phyloP scores from a whole-genome alignment of 768 basidiomycete genomes.

The Suillus variegatus region DNA sequence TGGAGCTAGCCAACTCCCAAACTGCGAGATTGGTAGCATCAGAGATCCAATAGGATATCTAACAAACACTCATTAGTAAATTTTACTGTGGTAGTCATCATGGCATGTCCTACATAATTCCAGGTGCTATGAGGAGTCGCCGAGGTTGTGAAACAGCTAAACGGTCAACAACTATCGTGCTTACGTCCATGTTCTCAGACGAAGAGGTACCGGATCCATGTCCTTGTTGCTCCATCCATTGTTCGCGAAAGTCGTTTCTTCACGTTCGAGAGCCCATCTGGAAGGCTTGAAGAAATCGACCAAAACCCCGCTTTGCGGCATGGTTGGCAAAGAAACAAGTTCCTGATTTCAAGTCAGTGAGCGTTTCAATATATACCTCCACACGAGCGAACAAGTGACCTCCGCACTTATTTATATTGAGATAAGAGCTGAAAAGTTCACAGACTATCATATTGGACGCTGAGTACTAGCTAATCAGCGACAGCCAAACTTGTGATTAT shows the following conservation, averaged over 20 bases:
- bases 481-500: no score
- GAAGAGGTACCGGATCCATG: slow-evolving; percentile 72
- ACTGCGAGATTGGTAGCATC: slow-evolving; percentile 25
- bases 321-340: neutral
- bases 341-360: neutral
- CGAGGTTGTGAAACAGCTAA: neutral
- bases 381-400: neutral
- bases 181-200: slow-evolving; percentile 62
- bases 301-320: neutral
- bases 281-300: slow-evolving; percentile 35
- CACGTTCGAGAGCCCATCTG: slow-evolving; percentile 52
- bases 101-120: slow-evolving; percentile 66
- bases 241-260: slow-evolving; percentile 51
- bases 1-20: slow-evolving; percentile 59
- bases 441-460: neutral
- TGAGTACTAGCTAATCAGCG: no score
- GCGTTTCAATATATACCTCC: neutral
- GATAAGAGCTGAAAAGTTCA: slow-evolving; percentile 7
- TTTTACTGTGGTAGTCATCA: slow-evolving; percentile 34
- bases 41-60: slow-evolving; percentile 30
- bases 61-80: neutral
- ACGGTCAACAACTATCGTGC: slow-evolving; percentile 1
- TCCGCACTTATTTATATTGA: slow-evolving; percentile 5
- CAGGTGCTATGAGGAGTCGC: slow-evolving; percentile 38
- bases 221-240: slow-evolving; percentile 70